A percentile compares a stretch with the other conserved stretches of the same genome.
phyloP scores from a whole-genome alignment of 148 eudicot species.

The Vaccinium darrowii region DNA sequence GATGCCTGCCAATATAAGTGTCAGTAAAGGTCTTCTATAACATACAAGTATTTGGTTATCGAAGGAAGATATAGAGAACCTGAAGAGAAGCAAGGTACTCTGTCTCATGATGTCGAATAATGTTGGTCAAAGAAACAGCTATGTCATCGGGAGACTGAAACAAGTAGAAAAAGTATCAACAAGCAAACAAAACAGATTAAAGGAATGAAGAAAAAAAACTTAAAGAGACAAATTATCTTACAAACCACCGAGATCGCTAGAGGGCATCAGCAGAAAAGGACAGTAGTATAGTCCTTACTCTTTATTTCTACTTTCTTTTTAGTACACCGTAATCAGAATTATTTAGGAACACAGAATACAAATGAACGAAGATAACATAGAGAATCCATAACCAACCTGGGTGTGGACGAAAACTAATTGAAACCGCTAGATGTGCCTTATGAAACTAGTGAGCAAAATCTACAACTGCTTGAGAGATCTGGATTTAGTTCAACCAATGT shows the following conservation, averaged over 20 bases:
- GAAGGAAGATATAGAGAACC: constrained; percentile 35
- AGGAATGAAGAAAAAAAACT: not conserved
- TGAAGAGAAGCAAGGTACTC: constrained; percentile 86
- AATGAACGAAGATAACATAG: not conserved
- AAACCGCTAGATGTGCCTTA: not conserved
- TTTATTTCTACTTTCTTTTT: not conserved
- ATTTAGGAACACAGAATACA: not conserved
- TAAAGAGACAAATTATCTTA: not conserved
- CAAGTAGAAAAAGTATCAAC: constrained; percentile 22
- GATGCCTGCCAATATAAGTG: constrained; percentile 57
- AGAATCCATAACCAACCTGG: not conserved
- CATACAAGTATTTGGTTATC: not conserved
- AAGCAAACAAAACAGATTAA: constrained; percentile 4
- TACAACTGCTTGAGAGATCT: not conserved
- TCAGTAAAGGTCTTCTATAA: constrained; percentile 13
- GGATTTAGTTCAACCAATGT: not conserved
- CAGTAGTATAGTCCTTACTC: not conserved
- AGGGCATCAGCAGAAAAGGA: not conserved
- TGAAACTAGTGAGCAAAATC: not conserved
- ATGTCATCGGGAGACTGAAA: constrained; percentile 84
- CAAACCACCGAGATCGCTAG: not conserved
- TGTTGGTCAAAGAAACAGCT: constrained; percentile 64
- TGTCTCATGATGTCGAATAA: constrained; percentile 84
- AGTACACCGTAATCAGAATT: not conserved
- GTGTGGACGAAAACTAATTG: not conserved